Evolutionary conservation across 192 early-diverging fungal genomes (phyloP).

Genomic region (Backusella tuberculispora): DNA sequence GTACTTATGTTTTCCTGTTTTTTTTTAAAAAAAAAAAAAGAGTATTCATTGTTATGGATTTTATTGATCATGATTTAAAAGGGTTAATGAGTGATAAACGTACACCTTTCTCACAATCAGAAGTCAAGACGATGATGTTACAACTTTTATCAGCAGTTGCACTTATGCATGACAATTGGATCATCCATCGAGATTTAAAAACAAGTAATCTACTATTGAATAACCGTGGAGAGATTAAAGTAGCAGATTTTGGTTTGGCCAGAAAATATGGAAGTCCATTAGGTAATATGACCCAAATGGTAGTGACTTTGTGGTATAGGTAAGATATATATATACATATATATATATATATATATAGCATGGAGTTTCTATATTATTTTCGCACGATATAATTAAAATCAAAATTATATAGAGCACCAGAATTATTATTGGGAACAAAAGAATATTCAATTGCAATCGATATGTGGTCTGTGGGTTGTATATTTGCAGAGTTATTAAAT

Average conservation of each 20-base stretch:
- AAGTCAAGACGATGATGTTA: slow-evolving; percentile 78
- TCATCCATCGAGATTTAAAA: slow-evolving; percentile 73
- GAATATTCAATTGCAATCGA: slow-evolving; percentile 74
- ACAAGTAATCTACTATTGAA: slow-evolving; percentile 65
- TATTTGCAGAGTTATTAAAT: slow-evolving; percentile 92
- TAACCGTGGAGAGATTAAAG: slow-evolving; percentile 64
- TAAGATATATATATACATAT: slow-evolving; percentile 27
- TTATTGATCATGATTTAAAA: slow-evolving; percentile 94
- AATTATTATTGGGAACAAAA: slow-evolving; percentile 61
- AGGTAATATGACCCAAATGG: slow-evolving; percentile 65
- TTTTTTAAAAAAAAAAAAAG: slow-evolving; percentile 59
- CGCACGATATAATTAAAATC: not conserved
- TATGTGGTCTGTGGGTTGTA: slow-evolving; percentile 95
- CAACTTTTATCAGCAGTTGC: slow-evolving; percentile 69
- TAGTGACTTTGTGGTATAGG: slow-evolving; percentile 78
- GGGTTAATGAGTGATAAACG: slow-evolving; percentile 86
- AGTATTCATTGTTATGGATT: slow-evolving; percentile 98
- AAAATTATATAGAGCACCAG: slow-evolving; percentile 55
- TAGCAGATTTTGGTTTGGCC: slow-evolving; percentile 75
- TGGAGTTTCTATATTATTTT: not conserved
- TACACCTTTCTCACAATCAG: slow-evolving; percentile 80
- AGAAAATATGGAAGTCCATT: slow-evolving; percentile 66
- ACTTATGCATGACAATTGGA: slow-evolving; percentile 68
- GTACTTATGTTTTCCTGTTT: slow-evolving; percentile 8
- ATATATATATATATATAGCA: not conserved